Evolutionary conservation across 2,329 filamentous ascomycete species (phyloP).

Genomic region (Monilinia fructicola): DNA sequence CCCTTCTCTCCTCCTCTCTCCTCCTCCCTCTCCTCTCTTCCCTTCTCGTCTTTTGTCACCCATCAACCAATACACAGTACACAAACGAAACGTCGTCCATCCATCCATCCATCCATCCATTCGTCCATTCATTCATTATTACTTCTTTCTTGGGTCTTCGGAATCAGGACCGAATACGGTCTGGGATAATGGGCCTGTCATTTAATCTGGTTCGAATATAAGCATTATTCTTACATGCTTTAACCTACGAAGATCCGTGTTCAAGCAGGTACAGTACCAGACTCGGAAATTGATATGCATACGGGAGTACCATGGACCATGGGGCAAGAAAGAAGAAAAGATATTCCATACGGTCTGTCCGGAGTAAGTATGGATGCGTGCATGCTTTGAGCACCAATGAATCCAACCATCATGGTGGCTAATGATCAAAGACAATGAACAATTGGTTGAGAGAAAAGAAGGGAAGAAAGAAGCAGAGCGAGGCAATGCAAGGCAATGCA

Average conservation of each 20-base stretch:
- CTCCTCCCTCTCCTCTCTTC: background rate
- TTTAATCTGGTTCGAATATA: constrained; percentile 1
- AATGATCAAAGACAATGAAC: background rate
- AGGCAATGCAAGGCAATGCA: too few relatives aligned
- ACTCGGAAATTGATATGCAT: too few relatives aligned
- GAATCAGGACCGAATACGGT: constrained; percentile 10
- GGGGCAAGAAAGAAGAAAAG: too few relatives aligned
- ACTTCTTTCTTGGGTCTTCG: background rate
- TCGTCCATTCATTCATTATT: too few relatives aligned
- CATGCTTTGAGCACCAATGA: background rate
- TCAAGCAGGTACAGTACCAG: too few relatives aligned
- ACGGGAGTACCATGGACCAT: too few relatives aligned
- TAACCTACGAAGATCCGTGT: too few relatives aligned
- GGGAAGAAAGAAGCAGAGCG: background rate
- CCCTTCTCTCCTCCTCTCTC: background rate
- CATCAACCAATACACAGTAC: too few relatives aligned
- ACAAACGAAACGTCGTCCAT: too few relatives aligned
- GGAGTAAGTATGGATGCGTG: too few relatives aligned
- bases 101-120: too few relatives aligned
- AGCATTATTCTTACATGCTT: constrained; percentile 3
- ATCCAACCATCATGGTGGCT: background rate
- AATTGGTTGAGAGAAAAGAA: background rate
- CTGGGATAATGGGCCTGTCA: background rate
- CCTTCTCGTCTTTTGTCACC: background rate
- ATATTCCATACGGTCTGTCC: too few relatives aligned